A percentile compares a stretch with the other conserved stretches of the same genome.
Evolutionary conservation across 257 asterid genomes (phyloP).

Genomic region (Datura wrightii): DNA sequence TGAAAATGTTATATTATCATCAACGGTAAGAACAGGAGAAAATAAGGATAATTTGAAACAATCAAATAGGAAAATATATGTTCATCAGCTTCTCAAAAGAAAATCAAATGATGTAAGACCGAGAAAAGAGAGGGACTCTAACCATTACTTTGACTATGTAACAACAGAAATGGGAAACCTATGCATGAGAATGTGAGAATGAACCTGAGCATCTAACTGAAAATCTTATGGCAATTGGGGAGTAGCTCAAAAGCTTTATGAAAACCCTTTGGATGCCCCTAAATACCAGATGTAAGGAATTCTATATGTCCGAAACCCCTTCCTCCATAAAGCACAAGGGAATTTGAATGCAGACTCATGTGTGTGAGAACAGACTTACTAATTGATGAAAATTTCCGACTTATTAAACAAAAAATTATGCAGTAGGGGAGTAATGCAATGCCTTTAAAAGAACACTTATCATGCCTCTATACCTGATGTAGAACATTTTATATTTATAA

Average conservation of each 20-base stretch:
- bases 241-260: not conserved
- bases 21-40: conserved; percentile 23
- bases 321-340: not conserved
- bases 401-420: not conserved
- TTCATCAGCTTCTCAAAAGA: conserved; percentile 25
- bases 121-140: not conserved
- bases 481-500: not conserved
- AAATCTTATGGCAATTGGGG: not conserved
- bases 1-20: conserved; percentile 26
- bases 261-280: not conserved
- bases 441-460: not conserved
- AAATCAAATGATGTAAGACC: not conserved
- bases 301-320: not conserved
- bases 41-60: not conserved
- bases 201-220: not conserved
- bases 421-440: not conserved
- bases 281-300: not conserved
- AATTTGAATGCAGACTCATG: not conserved
- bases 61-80: not conserved
- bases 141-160: not conserved
- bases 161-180: not conserved
- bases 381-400: not conserved
- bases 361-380: not conserved
- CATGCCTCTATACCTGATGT: not conserved
- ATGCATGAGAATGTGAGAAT: not conserved